Conservation (phyloP, 192 early-diverging fungal species). For the Dimargaris xerosporica region DNA sequence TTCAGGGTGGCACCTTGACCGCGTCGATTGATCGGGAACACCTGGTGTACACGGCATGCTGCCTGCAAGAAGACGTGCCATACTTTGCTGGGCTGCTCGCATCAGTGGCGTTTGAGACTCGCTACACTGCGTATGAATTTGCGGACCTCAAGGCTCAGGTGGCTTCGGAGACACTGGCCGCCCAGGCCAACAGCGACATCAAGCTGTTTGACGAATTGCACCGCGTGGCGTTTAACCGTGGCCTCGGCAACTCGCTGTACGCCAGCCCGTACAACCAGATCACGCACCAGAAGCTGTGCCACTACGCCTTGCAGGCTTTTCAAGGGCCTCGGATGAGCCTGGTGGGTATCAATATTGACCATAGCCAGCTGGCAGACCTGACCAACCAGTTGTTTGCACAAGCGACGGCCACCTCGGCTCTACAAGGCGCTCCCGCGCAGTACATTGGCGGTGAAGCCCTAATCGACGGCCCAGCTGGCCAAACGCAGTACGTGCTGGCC, state of each 20-base stretch:
- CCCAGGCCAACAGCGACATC: constrained; percentile 45
- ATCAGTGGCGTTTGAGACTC: constrained; percentile 58
- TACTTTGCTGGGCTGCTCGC: constrained; percentile 75
- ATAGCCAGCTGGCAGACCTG: constrained; percentile 48
- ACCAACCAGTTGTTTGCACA: constrained; percentile 39
- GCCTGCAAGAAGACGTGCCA: constrained; percentile 72
- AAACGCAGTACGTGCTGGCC: constrained; percentile 64
- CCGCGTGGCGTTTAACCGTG: constrained; percentile 78
- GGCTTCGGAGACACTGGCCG: constrained; percentile 44
- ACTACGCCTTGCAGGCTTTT: constrained; percentile 56
- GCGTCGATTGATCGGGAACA: constrained; percentile 70
- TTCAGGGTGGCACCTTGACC: constrained; percentile 71
- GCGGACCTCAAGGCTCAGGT: constrained; percentile 44
- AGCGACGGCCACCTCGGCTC: constrained; percentile 18
- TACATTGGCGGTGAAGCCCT: constrained; percentile 79
- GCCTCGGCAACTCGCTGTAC: constrained; percentile 91
- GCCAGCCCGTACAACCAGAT: constrained; percentile 44
- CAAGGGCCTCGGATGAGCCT: constrained; percentile 60
- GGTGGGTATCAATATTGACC: constrained; percentile 70
- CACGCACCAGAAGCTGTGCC: constrained; percentile 49
- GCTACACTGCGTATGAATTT: constrained; percentile 80
- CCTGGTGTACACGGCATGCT: constrained; percentile 73
- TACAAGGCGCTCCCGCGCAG: constrained; percentile 27
- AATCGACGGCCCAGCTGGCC: constrained; percentile 38
- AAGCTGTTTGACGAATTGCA: constrained; percentile 67